Evolutionary conservation across 306 rosid species (phyloP).

Genomic region (Quercus mongolica): DNA sequence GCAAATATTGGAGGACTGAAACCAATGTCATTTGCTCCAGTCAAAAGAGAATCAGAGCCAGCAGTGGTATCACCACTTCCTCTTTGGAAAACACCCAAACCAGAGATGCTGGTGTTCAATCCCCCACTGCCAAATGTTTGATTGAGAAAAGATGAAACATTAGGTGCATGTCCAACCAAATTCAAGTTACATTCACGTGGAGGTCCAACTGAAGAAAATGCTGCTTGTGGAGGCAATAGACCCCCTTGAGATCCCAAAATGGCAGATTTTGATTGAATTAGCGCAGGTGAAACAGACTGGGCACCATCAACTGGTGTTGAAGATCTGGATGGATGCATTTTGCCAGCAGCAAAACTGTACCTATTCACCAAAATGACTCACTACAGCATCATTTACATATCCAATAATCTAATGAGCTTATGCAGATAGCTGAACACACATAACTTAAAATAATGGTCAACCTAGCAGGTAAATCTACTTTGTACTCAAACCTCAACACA

Average conservation of each 20-base stretch:
- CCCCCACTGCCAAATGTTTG: constrained; percentile 71
- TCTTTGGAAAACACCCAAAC: constrained; percentile 68
- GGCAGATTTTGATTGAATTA: constrained; percentile 75
- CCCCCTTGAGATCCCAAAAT: constrained; percentile 82
- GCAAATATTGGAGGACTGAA: constrained; percentile 51
- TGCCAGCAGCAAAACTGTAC: constrained; percentile 30
- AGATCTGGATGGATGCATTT: constrained; percentile 83
- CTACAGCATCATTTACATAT: constrained; percentile 28
- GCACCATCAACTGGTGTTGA: constrained; percentile 75
- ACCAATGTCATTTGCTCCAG: constrained; percentile 66
- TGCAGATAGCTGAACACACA: not conserved
- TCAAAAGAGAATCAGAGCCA: constrained; percentile 64
- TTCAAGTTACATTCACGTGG: constrained; percentile 71
- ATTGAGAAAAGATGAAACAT: constrained; percentile 70
- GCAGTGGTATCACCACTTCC: constrained; percentile 65
- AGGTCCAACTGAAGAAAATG: constrained; percentile 66
- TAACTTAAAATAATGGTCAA: not conserved
- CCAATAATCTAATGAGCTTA: not conserved
- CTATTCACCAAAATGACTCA: constrained; percentile 38
- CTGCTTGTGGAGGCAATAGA: constrained; percentile 57
- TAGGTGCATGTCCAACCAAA: constrained; percentile 71
- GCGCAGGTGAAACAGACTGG: constrained; percentile 71
- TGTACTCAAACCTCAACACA: too few relatives aligned
- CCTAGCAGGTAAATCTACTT: too few relatives aligned
- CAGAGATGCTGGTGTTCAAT: constrained; percentile 58